A percentile compares a stretch with the other conserved stretches of the same genome.
Evolutionary conservation across 2,329 filamentous ascomycete genomes (phyloP).

Genomic region (Diplodia scrobiculata): DNA sequence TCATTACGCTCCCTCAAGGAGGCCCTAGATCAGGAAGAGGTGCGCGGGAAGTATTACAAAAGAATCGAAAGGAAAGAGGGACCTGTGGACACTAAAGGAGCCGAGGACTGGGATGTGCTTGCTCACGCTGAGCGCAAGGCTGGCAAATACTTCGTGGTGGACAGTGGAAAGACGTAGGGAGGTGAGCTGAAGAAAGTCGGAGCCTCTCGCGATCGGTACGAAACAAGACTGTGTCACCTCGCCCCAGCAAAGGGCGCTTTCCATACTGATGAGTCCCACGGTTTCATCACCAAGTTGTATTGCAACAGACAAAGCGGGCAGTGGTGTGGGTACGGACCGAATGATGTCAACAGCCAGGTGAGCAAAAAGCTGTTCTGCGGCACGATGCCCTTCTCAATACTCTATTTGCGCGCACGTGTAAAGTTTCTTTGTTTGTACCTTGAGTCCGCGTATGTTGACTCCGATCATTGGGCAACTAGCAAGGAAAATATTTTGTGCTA

Average conservation of each 20-base stretch:
- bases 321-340: neutral
- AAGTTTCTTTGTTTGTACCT: constrained; percentile 13
- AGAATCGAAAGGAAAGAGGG: constrained; percentile 55
- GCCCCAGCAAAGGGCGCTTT: neutral
- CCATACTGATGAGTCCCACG: neutral
- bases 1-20: constrained; percentile 60
- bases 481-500: constrained; percentile 7
- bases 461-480: neutral
- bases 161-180: constrained; percentile 54
- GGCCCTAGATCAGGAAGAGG: constrained; percentile 62
- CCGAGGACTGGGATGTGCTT: constrained; percentile 71
- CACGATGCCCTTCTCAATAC: neutral
- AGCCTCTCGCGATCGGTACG: neutral
- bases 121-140: constrained; percentile 65
- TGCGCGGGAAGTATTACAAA: constrained; percentile 57
- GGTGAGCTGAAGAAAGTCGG: too few relatives aligned
- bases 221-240: neutral
- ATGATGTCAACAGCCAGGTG: neutral
- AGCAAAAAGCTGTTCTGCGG: neutral
- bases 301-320: neutral
- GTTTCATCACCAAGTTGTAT: neutral
- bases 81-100: constrained; percentile 45
- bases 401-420: neutral
- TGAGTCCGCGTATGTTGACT: neutral
- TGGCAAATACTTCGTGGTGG: constrained; percentile 77